Percentiles rank a stretch among this genome's conserved stretches.
Conservation (phyloP, 192 early-diverging fungal genomes). For the Rhizoclosmatium globosum region DNA sequence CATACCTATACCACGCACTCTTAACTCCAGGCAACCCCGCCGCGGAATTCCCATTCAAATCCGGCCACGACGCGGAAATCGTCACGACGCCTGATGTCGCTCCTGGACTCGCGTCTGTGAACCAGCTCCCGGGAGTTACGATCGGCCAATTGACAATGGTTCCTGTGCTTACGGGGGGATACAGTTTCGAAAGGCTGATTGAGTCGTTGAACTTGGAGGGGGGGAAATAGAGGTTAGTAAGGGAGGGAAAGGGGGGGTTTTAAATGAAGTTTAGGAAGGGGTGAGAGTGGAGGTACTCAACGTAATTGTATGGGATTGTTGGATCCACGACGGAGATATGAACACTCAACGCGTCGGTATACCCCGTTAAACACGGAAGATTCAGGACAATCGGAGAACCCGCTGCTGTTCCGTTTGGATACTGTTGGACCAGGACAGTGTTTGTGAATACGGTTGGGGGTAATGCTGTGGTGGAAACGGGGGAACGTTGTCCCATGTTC, state of each 20-base stretch:
- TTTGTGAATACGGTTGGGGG: slow-evolving; percentile 35
- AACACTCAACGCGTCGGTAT: slow-evolving; percentile 13
- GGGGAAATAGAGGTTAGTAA: not conserved
- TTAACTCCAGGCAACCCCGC: not conserved
- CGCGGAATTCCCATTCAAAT: no score
- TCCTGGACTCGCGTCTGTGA: slow-evolving; percentile 15
- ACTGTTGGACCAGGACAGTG: slow-evolving; percentile 2
- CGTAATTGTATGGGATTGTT: slow-evolving; percentile 1
- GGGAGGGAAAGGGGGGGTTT: not conserved
- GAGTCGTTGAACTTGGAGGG: slow-evolving; percentile 3
- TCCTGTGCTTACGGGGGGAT: slow-evolving; percentile 4
- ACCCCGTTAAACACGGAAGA: slow-evolving; percentile 25
- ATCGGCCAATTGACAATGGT: slow-evolving; percentile 24
- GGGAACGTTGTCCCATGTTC: slow-evolving; percentile 26
- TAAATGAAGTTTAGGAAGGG: not conserved
- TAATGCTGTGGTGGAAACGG: not conserved
- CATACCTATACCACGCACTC: slow-evolving; percentile 13
- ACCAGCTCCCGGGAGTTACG: slow-evolving; percentile 10
- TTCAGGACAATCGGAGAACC: slow-evolving; percentile 18
- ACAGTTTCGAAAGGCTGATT: not conserved
- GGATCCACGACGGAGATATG: not conserved
- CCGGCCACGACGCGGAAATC: no score
- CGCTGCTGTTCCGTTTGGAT: slow-evolving; percentile 19
- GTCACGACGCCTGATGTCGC: no score
- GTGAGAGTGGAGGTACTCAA: not conserved